phyloP scores from a whole-genome alignment of 768 basidiomycete species.

The Trametes meyenii region DNA sequence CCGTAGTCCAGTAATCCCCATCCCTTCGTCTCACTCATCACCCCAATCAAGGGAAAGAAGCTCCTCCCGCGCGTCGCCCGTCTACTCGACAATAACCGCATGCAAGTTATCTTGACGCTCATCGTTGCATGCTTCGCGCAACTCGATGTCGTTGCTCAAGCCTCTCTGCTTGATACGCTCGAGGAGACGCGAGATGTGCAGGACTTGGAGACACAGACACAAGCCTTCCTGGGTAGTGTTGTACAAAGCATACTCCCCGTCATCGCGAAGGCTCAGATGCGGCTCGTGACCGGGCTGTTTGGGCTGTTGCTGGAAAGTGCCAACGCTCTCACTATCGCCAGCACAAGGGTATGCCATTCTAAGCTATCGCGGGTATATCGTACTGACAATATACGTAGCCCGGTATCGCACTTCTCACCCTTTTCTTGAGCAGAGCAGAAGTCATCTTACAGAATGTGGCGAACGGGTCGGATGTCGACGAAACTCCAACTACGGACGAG shows the following conservation, averaged over 20 bases:
- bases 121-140: slow-evolving; percentile 94
- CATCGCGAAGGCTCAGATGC: slow-evolving; percentile 75
- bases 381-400: slow-evolving; percentile 56
- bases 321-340: slow-evolving; percentile 70
- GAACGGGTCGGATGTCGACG: slow-evolving; percentile 37
- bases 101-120: slow-evolving; percentile 87
- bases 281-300: slow-evolving; percentile 84
- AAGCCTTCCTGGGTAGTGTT: slow-evolving; percentile 83
- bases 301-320: slow-evolving; percentile 81
- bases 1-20: slow-evolving; percentile 73
- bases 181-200: slow-evolving; percentile 62
- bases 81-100: slow-evolving; percentile 74
- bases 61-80: slow-evolving; percentile 88
- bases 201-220: slow-evolving; percentile 87
- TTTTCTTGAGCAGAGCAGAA: slow-evolving; percentile 92
- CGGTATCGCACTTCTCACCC: slow-evolving; percentile 86
- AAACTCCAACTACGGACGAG: slow-evolving; percentile 65
- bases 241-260: slow-evolving; percentile 86
- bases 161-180: slow-evolving; percentile 67
- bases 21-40: slow-evolving; percentile 92
- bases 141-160: slow-evolving; percentile 85
- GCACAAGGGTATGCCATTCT: slow-evolving; percentile 67
- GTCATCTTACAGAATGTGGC: slow-evolving; percentile 77
- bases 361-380: background rate
- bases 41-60: slow-evolving; percentile 89